Conservation (phyloP, 2,329 filamentous ascomycete species). For the Arthrinium phaeospermum region DNA sequence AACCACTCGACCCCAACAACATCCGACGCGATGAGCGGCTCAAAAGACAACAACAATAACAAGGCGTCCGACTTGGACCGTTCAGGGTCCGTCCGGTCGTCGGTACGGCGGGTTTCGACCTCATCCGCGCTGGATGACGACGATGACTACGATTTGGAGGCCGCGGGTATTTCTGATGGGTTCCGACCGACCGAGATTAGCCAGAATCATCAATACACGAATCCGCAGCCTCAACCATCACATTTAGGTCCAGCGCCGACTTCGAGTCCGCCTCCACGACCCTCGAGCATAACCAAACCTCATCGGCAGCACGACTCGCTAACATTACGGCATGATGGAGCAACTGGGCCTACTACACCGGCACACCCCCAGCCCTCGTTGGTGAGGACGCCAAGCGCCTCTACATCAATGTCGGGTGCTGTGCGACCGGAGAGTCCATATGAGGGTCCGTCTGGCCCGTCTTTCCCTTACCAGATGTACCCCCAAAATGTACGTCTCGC, state of each 20-base stretch:
- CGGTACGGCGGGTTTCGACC: conserved; percentile 41
- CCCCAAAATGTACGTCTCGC: conserved; percentile 66
- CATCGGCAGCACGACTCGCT: conserved; percentile 55
- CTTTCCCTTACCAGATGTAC: conserved; percentile 86
- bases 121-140: conserved; percentile 42
- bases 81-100: conserved; percentile 49
- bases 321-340: conserved; percentile 58
- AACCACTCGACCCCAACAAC: not conserved
- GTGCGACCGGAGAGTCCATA: conserved; percentile 65
- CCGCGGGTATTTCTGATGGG: conserved; percentile 53
- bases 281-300: conserved; percentile 64
- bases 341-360: conserved; percentile 37
- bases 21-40: conserved; percentile 16
- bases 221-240: conserved; percentile 26
- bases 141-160: conserved; percentile 55
- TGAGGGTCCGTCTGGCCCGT: conserved; percentile 73
- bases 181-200: conserved; percentile 37
- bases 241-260: not conserved
- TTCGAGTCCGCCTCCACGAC: conserved; percentile 40
- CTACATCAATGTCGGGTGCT: conserved; percentile 39
- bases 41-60: conserved; percentile 36
- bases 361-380: conserved; percentile 27
- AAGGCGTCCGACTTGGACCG: conserved; percentile 48
- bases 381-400: conserved; percentile 39
- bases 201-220: conserved; percentile 31